Evolutionary conservation across 2,329 filamentous ascomycete genomes (phyloP).

Genomic region (Aureobasidium sp.): DNA sequence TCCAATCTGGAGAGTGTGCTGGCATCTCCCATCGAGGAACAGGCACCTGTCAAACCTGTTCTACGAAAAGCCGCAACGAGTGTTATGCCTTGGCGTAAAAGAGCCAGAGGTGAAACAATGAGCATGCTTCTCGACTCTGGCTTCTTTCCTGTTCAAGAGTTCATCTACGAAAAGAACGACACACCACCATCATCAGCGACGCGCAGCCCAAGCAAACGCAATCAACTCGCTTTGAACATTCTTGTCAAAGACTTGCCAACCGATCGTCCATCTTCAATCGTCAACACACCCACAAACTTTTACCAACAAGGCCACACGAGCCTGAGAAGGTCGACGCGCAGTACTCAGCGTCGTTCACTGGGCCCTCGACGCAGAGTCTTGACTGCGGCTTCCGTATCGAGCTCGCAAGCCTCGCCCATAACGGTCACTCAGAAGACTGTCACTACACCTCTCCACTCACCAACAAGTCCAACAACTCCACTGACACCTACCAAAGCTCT

Average conservation of each 20-base stretch:
- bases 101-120: constrained; percentile 18
- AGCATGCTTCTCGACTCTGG: constrained; percentile 24
- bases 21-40: not conserved
- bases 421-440: not conserved
- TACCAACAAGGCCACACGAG: not conserved
- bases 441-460: not conserved
- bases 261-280: not conserved
- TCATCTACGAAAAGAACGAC: not conserved
- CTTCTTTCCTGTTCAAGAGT: constrained; percentile 18
- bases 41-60: not conserved
- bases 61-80: not conserved
- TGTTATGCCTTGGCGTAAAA: constrained; percentile 9
- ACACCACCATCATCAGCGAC: not conserved
- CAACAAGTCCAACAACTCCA: not conserved
- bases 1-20: not conserved
- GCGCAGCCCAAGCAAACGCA: not conserved
- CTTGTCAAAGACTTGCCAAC: constrained; percentile 5
- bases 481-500: constrained; percentile 5
- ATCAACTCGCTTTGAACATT: constrained; percentile 7
- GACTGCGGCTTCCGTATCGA: not conserved
- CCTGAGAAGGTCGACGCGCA: not conserved
- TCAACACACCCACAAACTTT: constrained; percentile 4
- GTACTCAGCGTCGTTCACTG: not conserved
- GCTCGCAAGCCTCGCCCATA: not conserved
- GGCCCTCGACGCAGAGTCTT: not conserved